Evolutionary conservation across 2,329 filamentous ascomycete genomes (phyloP).

Genomic region (Trichoderma brevicompactum): DNA sequence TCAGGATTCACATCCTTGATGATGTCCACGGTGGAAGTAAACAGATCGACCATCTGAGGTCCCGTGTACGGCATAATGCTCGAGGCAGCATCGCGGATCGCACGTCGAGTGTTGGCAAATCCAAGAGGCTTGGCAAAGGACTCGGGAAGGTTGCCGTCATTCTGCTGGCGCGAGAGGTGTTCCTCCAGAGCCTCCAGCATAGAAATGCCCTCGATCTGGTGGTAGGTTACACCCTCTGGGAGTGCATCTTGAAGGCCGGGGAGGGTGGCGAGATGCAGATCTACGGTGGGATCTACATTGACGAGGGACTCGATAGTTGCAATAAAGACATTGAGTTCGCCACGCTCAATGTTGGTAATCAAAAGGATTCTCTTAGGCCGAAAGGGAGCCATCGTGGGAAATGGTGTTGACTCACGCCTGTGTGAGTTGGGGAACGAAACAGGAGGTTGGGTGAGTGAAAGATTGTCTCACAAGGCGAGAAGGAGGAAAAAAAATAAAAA

Average conservation of each 20-base stretch:
- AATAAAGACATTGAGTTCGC: conserved; percentile 52
- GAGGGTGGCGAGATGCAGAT: conserved; percentile 53
- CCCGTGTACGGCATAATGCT: conserved; percentile 34
- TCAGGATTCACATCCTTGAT: conserved; percentile 45
- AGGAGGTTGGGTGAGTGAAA: neutral
- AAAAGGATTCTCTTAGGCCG: conserved; percentile 42
- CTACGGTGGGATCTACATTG: conserved; percentile 39
- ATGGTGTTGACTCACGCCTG: neutral
- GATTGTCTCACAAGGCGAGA: neutral
- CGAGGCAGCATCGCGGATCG: conserved; percentile 41
- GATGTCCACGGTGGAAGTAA: conserved; percentile 45
- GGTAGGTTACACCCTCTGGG: conserved; percentile 37
- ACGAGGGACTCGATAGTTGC: conserved; percentile 49
- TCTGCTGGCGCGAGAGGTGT: neutral
- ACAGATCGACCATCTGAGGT: conserved; percentile 48
- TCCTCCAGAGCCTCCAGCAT: conserved; percentile 30
- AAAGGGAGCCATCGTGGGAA: neutral
- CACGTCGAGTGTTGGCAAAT: conserved; percentile 35
- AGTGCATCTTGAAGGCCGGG: conserved; percentile 37
- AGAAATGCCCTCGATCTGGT: conserved; percentile 35
- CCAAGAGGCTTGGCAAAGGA: conserved; percentile 29
- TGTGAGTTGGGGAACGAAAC: neutral
- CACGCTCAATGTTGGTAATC: conserved; percentile 51
- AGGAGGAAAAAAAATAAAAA: neutral
- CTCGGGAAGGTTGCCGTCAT: conserved; percentile 4